Percentiles rank a stretch among this genome's conserved stretches.
These are phyloP conservation scores for Neurospora sp. DNA, from an alignment of 495 filamentous ascomycete species.

Conservation along the genomic window DNA sequence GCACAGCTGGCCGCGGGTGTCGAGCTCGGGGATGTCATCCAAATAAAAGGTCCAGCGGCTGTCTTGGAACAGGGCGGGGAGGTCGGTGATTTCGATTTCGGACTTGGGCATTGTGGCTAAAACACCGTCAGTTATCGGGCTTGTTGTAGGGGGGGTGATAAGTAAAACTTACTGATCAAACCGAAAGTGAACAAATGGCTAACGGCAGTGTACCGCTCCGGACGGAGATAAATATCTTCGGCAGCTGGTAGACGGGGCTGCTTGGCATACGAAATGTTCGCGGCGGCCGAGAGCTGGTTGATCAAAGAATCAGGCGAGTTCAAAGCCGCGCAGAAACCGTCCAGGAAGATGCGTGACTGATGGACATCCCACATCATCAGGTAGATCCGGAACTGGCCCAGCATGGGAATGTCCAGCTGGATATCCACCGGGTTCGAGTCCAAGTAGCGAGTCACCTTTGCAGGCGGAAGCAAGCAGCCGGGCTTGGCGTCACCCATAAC, in stretches of 20 bases:
- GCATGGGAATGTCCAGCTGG: slow-evolving; percentile 60
- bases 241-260: slow-evolving; percentile 38
- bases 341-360: slow-evolving; percentile 42
- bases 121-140: slow-evolving; percentile 3
- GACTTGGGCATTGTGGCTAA: slow-evolving; percentile 45
- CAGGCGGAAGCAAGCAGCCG: slow-evolving; percentile 51
- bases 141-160: background rate
- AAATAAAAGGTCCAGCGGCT: slow-evolving; percentile 63
- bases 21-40: slow-evolving; percentile 44
- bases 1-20: slow-evolving; percentile 39
- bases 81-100: slow-evolving; percentile 50
- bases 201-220: slow-evolving; percentile 50
- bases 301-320: slow-evolving; percentile 34
- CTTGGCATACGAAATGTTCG: slow-evolving; percentile 42
- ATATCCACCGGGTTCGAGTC: slow-evolving; percentile 64
- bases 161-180: slow-evolving; percentile 33
- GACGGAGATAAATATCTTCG: slow-evolving; percentile 49
- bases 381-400: slow-evolving; percentile 61
- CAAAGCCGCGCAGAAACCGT: slow-evolving; percentile 39
- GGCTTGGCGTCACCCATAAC: slow-evolving; percentile 40
- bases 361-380: slow-evolving; percentile 50
- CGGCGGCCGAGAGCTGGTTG: slow-evolving; percentile 35
- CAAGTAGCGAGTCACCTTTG: slow-evolving; percentile 55
- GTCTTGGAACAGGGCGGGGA: slow-evolving; percentile 45
- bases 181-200: slow-evolving; percentile 51